These are phyloP conservation scores for Eucalyptus globulus DNA, from an alignment of 345 rosid genomes.

Conservation along the genomic window DNA sequence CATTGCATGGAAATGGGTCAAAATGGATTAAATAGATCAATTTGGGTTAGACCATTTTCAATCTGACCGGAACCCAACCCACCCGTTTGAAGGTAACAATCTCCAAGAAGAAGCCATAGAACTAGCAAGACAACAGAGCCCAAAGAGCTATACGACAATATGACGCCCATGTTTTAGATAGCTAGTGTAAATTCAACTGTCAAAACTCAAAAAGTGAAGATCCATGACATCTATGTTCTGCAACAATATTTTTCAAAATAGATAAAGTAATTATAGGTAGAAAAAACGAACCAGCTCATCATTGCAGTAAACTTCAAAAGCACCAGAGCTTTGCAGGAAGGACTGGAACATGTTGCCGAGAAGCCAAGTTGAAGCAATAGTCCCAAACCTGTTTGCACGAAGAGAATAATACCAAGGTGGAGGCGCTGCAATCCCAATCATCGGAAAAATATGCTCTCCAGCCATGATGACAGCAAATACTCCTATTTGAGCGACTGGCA, in stretches of 20 bases:
- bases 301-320: slow-evolving; percentile 71
- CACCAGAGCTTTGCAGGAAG: slow-evolving; percentile 79
- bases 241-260: not conserved
- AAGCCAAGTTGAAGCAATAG: slow-evolving; percentile 86
- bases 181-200: not conserved
- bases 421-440: slow-evolving; percentile 54
- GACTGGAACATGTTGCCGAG: slow-evolving; percentile 79
- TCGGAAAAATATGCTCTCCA: slow-evolving; percentile 69
- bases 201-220: not conserved
- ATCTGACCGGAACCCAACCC: not conserved
- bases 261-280: not conserved
- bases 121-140: not conserved
- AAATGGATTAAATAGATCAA: too few species aligned
- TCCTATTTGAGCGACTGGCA: slow-evolving; percentile 61
- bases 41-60: not conserved
- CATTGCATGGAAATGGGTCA: not conserved
- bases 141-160: not conserved
- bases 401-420: slow-evolving; percentile 66
- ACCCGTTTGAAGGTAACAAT: not conserved
- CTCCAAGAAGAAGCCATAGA: not conserved
- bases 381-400: slow-evolving; percentile 78
- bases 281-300: slow-evolving; percentile 43
- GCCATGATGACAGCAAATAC: slow-evolving; percentile 60
- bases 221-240: not conserved
- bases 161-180: not conserved